Conservation (phyloP, 2,329 filamentous ascomycete species). For the Microsporum canis region DNA sequence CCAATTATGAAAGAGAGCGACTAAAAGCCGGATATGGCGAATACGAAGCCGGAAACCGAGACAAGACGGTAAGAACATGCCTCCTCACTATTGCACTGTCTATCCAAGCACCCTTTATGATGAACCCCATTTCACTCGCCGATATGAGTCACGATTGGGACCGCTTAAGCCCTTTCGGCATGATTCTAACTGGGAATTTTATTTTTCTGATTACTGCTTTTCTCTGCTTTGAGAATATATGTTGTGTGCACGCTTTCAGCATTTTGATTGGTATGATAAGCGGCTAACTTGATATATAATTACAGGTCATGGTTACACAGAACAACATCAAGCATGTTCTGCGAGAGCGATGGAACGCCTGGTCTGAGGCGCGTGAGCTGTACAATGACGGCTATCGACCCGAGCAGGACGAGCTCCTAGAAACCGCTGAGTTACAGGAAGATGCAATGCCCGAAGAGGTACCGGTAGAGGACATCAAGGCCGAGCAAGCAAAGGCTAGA, state of each 20-base stretch:
- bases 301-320: conserved; percentile 65
- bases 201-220: conserved; percentile 5
- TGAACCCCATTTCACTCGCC: conserved; percentile 24
- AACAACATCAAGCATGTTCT: conserved; percentile 70
- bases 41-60: conserved; percentile 52
- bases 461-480: conserved; percentile 6
- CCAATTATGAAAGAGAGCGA: conserved; percentile 55
- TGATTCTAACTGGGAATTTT: conserved; percentile 13
- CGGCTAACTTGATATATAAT: not conserved
- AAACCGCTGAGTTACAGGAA: conserved; percentile 2
- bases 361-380: conserved; percentile 40
- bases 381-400: conserved; percentile 29
- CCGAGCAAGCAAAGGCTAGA: not conserved
- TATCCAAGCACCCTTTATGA: conserved; percentile 12
- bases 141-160: conserved; percentile 21
- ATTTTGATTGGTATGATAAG: not conserved
- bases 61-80: conserved; percentile 48
- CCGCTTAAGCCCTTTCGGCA: conserved; percentile 20
- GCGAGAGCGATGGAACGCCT: conserved; percentile 80
- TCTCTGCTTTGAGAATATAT: conserved; percentile 5
- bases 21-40: conserved; percentile 63
- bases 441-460: not conserved
- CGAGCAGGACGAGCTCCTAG: conserved; percentile 17
- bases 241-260: not conserved
- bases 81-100: not conserved